Percentiles rank a stretch among this genome's conserved stretches.
Evolutionary conservation across 768 basidiomycete genomes (phyloP).

Genomic region (Suillus sp.): DNA sequence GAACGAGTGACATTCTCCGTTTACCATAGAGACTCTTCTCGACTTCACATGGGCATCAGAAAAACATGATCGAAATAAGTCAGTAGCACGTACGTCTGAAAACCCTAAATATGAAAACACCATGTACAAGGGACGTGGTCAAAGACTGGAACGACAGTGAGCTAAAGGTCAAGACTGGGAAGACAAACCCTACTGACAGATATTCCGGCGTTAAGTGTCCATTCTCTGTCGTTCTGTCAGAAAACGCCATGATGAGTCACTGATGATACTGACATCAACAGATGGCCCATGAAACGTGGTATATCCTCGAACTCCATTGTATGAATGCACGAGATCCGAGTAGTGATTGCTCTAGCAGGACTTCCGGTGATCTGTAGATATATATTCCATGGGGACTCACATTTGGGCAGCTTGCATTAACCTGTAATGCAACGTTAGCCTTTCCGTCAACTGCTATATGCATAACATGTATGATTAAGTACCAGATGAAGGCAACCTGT

Average conservation of each 20-base stretch:
- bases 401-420: not conserved
- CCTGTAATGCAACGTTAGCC: not conserved
- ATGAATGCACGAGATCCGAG: not conserved
- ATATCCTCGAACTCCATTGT: not conserved
- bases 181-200: not conserved
- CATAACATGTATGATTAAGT: not conserved
- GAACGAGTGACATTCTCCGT: not conserved
- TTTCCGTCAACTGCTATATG: not conserved
- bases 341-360: not conserved
- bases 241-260: not conserved
- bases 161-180: too few relatives aligned
- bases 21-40: conserved; percentile 1
- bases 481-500: conserved; percentile 5
- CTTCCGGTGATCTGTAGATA: not conserved
- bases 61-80: not conserved
- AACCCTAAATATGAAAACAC: not conserved
- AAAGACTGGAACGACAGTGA: conserved; percentile 1
- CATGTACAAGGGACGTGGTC: conserved; percentile 1
- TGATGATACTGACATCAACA: not conserved
- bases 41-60: not conserved
- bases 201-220: not conserved
- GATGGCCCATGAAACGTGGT: not conserved
- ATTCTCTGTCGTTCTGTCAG: not conserved
- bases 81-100: not conserved
- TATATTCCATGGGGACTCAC: not conserved